phyloP scores from a whole-genome alignment of 2,329 filamentous ascomycete genomes.

The Alternaria gansuensis region DNA sequence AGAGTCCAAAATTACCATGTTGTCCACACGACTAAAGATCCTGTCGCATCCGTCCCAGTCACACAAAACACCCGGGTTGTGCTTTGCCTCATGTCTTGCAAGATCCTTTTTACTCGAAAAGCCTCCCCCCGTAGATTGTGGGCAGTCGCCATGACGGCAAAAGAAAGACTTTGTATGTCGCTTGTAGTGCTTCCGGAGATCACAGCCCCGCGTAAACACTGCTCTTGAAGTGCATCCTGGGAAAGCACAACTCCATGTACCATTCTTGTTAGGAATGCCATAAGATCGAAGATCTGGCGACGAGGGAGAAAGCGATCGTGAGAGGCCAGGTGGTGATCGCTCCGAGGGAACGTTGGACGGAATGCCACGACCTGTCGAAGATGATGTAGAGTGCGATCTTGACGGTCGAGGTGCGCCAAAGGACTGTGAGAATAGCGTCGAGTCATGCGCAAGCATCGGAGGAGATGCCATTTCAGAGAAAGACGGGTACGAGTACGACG shows the following conservation, averaged over 20 bases:
- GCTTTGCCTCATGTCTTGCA: slow-evolving; percentile 68
- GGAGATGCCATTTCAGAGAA: slow-evolving; percentile 40
- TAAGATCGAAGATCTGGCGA: slow-evolving; percentile 53
- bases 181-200: slow-evolving; percentile 70
- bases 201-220: slow-evolving; percentile 67
- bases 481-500: slow-evolving; percentile 49
- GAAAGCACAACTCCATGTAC: slow-evolving; percentile 67
- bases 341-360: slow-evolving; percentile 39
- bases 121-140: slow-evolving; percentile 64
- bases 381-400: slow-evolving; percentile 50
- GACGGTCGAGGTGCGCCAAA: slow-evolving; percentile 37
- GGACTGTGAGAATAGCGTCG: slow-evolving; percentile 36
- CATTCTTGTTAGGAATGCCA: slow-evolving; percentile 57
- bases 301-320: slow-evolving; percentile 53
- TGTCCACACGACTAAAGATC: slow-evolving; percentile 69
- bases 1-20: slow-evolving; percentile 60
- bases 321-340: slow-evolving; percentile 44
- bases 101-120: slow-evolving; percentile 72
- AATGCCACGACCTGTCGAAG: slow-evolving; percentile 40
- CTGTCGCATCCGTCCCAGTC: slow-evolving; percentile 66
- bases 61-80: slow-evolving; percentile 68
- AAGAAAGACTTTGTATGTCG: slow-evolving; percentile 69
- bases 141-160: slow-evolving; percentile 67
- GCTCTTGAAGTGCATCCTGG: slow-evolving; percentile 68
- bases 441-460: slow-evolving; percentile 37